A percentile compares a stretch with the other conserved stretches of the same genome.
Conservation (phyloP, 1,284 basidiomycete genomes). For the Meira miltonrushii region DNA sequence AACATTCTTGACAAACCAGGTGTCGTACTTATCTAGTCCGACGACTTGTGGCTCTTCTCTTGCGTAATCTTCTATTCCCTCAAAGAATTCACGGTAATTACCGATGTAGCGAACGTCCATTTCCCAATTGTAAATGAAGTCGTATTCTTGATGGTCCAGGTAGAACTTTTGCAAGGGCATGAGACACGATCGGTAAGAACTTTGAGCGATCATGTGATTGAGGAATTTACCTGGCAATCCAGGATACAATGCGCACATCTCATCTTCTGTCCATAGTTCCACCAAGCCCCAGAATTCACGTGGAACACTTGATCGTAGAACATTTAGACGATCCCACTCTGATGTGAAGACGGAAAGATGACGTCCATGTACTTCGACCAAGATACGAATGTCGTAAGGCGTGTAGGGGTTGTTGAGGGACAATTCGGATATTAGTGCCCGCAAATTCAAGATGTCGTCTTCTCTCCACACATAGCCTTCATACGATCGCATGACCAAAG, state of each 20-base stretch:
- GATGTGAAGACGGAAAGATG: constrained; percentile 50
- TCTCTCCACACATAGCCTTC: constrained; percentile 52
- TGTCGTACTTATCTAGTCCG: constrained; percentile 53
- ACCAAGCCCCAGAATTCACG: constrained; percentile 53
- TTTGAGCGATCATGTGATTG: constrained; percentile 51
- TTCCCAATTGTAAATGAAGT: constrained; percentile 53
- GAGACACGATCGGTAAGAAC: constrained; percentile 51
- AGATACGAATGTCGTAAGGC: constrained; percentile 50
- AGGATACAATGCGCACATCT: constrained; percentile 52
- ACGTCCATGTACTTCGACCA: constrained; percentile 50
- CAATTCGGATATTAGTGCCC: constrained; percentile 50
- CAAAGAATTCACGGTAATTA: constrained; percentile 51
- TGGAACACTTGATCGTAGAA: constrained; percentile 45
- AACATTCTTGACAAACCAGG: constrained; percentile 48
- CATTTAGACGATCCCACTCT: constrained; percentile 51
- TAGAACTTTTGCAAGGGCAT: constrained; percentile 53
- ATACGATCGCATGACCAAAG: constrained; percentile 49
- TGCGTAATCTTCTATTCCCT: constrained; percentile 44
- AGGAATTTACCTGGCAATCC: constrained; percentile 50
- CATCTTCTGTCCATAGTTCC: constrained; percentile 51
- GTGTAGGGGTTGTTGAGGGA: constrained; percentile 52
- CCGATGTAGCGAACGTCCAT: constrained; percentile 53
- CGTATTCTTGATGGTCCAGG: constrained; percentile 52
- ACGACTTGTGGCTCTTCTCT: constrained; percentile 46
- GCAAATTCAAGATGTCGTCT: constrained; percentile 52